phyloP scores from a whole-genome alignment of 2,329 filamentous ascomycete genomes.

The Trichoderma aggressivum region DNA sequence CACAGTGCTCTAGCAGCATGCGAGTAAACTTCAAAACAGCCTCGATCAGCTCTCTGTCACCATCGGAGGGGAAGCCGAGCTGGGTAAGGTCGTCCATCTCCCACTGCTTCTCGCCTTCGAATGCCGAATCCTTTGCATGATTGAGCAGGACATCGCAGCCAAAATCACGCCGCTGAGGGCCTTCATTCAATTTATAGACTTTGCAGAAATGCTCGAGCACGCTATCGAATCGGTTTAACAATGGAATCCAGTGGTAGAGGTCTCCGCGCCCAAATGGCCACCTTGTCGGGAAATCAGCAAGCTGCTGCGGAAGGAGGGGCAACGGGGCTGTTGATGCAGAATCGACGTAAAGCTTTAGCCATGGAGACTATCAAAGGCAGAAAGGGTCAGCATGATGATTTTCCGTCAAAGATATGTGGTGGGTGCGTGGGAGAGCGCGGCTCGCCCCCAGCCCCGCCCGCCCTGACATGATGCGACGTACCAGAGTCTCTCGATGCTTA shows the following conservation, averaged over 20 bases:
- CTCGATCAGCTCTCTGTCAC: conserved; percentile 77
- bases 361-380: conserved; percentile 65
- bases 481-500: conserved; percentile 65
- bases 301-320: conserved; percentile 71
- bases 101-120: conserved; percentile 48
- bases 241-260: conserved; percentile 95
- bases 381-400: background rate
- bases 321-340: conserved; percentile 66
- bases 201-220: conserved; percentile 79
- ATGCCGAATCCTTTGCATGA: conserved; percentile 49
- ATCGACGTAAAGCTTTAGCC: conserved; percentile 76
- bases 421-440: background rate
- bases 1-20: conserved; percentile 88
- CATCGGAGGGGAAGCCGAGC: conserved; percentile 67
- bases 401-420: background rate
- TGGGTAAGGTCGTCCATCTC: conserved; percentile 46
- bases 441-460: background rate
- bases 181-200: conserved; percentile 74
- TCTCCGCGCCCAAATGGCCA: conserved; percentile 97
- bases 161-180: conserved; percentile 78
- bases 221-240: conserved; percentile 89
- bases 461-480: conserved; percentile 35
- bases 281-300: conserved; percentile 76
- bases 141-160: conserved; percentile 61
- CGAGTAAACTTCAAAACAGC: conserved; percentile 80